These are phyloP conservation scores for Trichoderma simmonsii DNA, from an alignment of 2,329 filamentous ascomycete genomes.

Conservation along the genomic window DNA sequence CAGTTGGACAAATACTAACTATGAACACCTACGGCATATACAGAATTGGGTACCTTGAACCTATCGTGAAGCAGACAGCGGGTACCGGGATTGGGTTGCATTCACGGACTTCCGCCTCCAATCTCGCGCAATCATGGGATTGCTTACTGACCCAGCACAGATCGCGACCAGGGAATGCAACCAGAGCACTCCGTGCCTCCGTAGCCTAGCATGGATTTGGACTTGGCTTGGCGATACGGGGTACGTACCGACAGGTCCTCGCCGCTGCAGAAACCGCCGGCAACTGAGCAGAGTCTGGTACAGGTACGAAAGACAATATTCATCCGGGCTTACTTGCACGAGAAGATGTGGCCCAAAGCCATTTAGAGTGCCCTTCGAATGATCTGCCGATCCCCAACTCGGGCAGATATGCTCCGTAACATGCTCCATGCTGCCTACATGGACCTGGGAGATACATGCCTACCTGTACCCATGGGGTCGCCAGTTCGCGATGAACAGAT, in stretches of 20 bases:
- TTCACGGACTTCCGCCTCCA: not conserved
- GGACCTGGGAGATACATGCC: not conserved
- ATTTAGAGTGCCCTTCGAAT: not conserved
- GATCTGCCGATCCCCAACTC: conserved; percentile 12
- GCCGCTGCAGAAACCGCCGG: not conserved
- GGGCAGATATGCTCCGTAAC: conserved; percentile 2
- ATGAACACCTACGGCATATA: not conserved
- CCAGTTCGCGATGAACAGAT: not conserved
- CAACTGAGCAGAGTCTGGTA: not conserved
- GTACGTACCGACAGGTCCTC: not conserved
- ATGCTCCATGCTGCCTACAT: not conserved
- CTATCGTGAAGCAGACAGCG: not conserved
- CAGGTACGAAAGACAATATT: not conserved
- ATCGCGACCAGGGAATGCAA: not conserved
- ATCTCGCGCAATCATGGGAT: not conserved
- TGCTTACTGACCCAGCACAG: not conserved
- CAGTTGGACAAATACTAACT: not conserved
- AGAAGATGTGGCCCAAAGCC: not conserved
- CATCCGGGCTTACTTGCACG: conserved; percentile 11
- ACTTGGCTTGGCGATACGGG: not conserved
- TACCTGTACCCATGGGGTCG: not conserved
- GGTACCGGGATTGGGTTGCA: not conserved
- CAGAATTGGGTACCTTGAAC: not conserved
- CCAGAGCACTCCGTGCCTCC: not conserved
- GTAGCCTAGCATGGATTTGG: not conserved